Conservation (phyloP, 768 basidiomycete genomes). For the Arthromyces matolae region DNA sequence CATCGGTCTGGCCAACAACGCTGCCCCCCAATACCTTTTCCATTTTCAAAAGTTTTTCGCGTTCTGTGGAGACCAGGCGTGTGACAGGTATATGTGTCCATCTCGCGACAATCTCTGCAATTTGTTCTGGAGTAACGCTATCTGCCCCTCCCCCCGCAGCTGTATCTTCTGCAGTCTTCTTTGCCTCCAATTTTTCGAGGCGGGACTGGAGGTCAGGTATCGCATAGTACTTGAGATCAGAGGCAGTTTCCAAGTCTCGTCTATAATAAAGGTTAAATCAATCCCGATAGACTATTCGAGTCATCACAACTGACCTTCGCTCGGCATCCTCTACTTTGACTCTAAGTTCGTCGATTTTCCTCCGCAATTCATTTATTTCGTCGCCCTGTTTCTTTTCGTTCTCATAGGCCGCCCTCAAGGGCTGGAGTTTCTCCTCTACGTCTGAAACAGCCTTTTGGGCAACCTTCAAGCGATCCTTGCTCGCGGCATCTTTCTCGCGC, state of each 20-base stretch:
- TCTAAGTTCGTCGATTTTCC: slow-evolving; percentile 85
- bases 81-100: slow-evolving; percentile 95
- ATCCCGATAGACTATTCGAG: slow-evolving; percentile 2
- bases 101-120: slow-evolving; percentile 89
- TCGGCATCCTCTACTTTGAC: slow-evolving; percentile 94
- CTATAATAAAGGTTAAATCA: slow-evolving; percentile 28
- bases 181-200: slow-evolving; percentile 67
- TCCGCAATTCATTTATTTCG: slow-evolving; percentile 70
- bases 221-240: slow-evolving; percentile 88
- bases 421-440: slow-evolving; percentile 80
- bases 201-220: slow-evolving; percentile 81
- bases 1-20: slow-evolving; percentile 89
- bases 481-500: slow-evolving; percentile 86
- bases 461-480: slow-evolving; percentile 71
- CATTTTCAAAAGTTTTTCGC: slow-evolving; percentile 83
- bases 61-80: slow-evolving; percentile 81
- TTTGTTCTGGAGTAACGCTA: slow-evolving; percentile 81
- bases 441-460: slow-evolving; percentile 80
- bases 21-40: slow-evolving; percentile 75
- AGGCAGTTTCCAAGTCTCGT: slow-evolving; percentile 71
- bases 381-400: slow-evolving; percentile 80
- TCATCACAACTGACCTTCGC: slow-evolving; percentile 50
- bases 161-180: slow-evolving; percentile 69
- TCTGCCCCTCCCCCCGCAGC: slow-evolving; percentile 54
- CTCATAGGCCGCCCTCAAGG: slow-evolving; percentile 83